These are phyloP conservation scores for Candida berthetii DNA, from an alignment of 805 yeast species.

Conservation along the genomic window DNA sequence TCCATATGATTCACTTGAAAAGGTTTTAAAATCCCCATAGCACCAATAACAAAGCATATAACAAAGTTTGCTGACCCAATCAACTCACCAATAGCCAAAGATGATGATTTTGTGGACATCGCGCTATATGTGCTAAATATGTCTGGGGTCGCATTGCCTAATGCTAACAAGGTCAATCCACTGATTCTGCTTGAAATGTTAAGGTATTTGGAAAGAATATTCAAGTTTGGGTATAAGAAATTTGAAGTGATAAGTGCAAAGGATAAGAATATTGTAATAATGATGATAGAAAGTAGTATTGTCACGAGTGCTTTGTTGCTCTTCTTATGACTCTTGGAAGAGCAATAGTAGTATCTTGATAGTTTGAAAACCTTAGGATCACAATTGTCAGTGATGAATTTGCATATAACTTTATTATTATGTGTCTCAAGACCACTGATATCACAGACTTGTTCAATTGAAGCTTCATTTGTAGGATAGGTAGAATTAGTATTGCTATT, in stretches of 20 bases:
- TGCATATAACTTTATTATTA: not conserved
- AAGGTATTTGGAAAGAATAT: constrained; percentile 53
- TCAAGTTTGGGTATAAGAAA: constrained; percentile 73
- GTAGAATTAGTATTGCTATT: not conserved
- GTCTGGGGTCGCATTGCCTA: constrained; percentile 94
- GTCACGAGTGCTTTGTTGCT: not conserved
- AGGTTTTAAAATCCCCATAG: constrained; percentile 66
- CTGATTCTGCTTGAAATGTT: constrained; percentile 70
- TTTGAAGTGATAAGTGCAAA: constrained; percentile 81
- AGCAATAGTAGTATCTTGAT: constrained; percentile 5
- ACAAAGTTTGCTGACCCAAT: constrained; percentile 86
- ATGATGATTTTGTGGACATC: constrained; percentile 60
- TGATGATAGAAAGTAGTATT: not conserved
- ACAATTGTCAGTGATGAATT: constrained; percentile 4
- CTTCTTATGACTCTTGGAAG: not conserved
- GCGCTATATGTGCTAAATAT: constrained; percentile 81
- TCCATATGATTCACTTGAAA: constrained; percentile 45
- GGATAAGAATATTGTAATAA: constrained; percentile 42
- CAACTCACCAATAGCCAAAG: constrained; percentile 86
- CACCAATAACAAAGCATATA: constrained; percentile 72
- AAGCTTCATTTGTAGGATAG: not conserved
- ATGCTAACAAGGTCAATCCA: constrained; percentile 81
- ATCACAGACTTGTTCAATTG: not conserved
- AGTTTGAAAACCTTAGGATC: not conserved
- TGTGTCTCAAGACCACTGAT: not conserved